Evolutionary conservation across 2,329 filamentous ascomycete genomes (phyloP).

Genomic region (Onygenales sp.): DNA sequence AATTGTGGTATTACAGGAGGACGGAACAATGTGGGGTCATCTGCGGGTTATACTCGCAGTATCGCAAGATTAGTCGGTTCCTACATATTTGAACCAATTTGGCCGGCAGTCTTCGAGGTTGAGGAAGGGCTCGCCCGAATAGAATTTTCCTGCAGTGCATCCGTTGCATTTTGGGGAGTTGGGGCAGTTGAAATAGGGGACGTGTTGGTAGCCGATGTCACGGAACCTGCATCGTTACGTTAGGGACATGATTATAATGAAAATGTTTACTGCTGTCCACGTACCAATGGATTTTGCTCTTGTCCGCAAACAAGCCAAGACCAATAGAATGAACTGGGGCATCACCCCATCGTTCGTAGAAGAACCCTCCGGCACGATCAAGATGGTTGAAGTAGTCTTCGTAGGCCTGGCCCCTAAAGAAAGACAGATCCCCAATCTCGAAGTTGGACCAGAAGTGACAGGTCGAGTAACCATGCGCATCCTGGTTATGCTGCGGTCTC

Average conservation of each 20-base stretch:
- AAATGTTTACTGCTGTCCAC: slow-evolving; percentile 21
- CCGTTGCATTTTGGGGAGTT: slow-evolving; percentile 89
- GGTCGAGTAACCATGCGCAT: slow-evolving; percentile 88
- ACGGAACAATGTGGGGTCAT: too few species aligned
- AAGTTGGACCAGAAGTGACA: slow-evolving; percentile 99
- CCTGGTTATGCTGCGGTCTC: slow-evolving; percentile 67
- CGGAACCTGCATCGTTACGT: slow-evolving; percentile 65
- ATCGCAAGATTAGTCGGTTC: slow-evolving; percentile 47
- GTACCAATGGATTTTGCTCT: slow-evolving; percentile 84
- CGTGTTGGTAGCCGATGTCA: slow-evolving; percentile 96
- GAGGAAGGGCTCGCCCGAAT: slow-evolving; percentile 76
- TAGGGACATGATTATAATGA: not conserved
- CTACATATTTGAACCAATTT: slow-evolving; percentile 94
- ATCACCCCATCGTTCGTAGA: slow-evolving; percentile 97
- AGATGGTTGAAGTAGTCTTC: slow-evolving; percentile 95
- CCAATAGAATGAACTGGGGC: slow-evolving; percentile 94
- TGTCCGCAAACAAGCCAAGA: slow-evolving; percentile 83
- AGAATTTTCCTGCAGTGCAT: slow-evolving; percentile 78
- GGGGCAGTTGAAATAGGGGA: slow-evolving; percentile 97
- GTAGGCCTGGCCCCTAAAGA: slow-evolving; percentile 84
- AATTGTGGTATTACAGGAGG: too few species aligned
- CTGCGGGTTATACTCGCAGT: too few species aligned
- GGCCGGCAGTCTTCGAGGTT: slow-evolving; percentile 88
- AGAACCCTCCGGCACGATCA: slow-evolving; percentile 90
- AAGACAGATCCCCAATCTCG: slow-evolving; percentile 85